Base-by-base conservation (phyloP, 2,329 filamentous ascomycete species). In the Xylaria polymorpha region DNA sequence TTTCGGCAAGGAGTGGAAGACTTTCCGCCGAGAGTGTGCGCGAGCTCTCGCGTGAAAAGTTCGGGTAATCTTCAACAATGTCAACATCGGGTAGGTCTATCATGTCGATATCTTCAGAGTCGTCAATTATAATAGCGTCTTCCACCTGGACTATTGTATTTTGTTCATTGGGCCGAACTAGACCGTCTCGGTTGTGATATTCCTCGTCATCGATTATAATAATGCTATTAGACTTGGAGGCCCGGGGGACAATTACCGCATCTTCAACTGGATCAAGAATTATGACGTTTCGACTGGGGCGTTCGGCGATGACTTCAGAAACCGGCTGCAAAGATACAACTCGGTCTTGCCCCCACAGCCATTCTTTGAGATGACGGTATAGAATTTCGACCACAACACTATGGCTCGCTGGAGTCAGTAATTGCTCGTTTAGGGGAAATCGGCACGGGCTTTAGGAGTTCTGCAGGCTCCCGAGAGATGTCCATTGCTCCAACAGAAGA, bases 331-430 rank as follows among this genome's bases (percentile, higher is more conserved):
- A 50, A 29, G 43, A 4, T 12, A 67, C 39, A 22, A 72, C 48
- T 1, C 46, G 41, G 29, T 78, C 68, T 1, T 72, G 64, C 1
- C 41, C n/a, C 0, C 58, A 68, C 0, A 85, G 72, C 10, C 87
- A 76, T 75, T 81, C 83, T 2, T 75, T 64, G 12, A 82, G 76
- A 5, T 86, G 84, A 7, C 77, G 71, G 69, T 85, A 87, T 0
- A 88, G 71, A 0, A 83, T 77, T 39, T 79, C 77, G 1, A 87
- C 87, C 0, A 86, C 84, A 18, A 80, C 79, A 0, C 25, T 29
- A 29, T 29, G 25, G 25, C 25, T 29, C 25, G 25, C 25, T 29
- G 4, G 25, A 29, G 25, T 29, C 25, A 29, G 25, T 29, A 29
- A 4, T 29, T 29, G 4, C 25, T 29, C 25, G 25, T 29, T 29